These are phyloP conservation scores for Scytalidium lignicola DNA, from an alignment of 2,329 filamentous ascomycete genomes.

Conservation along the genomic window DNA sequence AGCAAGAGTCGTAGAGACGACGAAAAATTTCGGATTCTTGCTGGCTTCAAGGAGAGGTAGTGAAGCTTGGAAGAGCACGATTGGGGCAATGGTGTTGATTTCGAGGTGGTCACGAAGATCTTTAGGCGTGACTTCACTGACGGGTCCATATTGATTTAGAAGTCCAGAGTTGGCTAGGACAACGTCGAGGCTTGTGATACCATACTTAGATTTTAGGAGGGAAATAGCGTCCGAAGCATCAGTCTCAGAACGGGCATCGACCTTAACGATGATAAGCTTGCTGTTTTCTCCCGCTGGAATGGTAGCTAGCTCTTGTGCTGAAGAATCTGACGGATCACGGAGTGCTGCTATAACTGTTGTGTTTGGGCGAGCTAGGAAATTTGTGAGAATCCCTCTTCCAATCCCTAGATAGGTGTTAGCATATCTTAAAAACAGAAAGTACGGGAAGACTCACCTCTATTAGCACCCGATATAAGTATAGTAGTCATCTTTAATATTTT, in stretches of 20 bases:
- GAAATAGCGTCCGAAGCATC: slow-evolving; percentile 32
- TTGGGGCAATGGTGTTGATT: slow-evolving; percentile 37
- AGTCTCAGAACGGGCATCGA: slow-evolving; percentile 33
- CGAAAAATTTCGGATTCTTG: slow-evolving; percentile 29
- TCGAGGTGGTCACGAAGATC: slow-evolving; percentile 34
- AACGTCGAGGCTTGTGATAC: slow-evolving; percentile 40
- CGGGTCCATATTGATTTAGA: slow-evolving; percentile 22
- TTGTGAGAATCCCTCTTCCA: slow-evolving; percentile 28
- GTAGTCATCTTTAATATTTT: background rate
- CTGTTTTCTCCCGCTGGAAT: slow-evolving; percentile 21
- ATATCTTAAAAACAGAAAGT: background rate
- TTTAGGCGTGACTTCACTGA: slow-evolving; percentile 28
- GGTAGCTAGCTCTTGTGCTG: slow-evolving; percentile 22
- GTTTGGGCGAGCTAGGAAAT: slow-evolving; percentile 30
- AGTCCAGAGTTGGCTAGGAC: slow-evolving; percentile 48
- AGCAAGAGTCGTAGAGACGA: slow-evolving; percentile 28
- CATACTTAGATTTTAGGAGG: slow-evolving; percentile 25
- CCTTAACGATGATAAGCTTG: slow-evolving; percentile 36
- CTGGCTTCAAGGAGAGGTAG: slow-evolving; percentile 33
- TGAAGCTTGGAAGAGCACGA: slow-evolving; percentile 40
- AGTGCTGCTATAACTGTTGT: slow-evolving; percentile 35
- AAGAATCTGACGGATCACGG: slow-evolving; percentile 22
- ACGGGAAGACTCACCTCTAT: slow-evolving; percentile 6
- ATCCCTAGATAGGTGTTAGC: slow-evolving; percentile 1
- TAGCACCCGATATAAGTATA: slow-evolving; percentile 15